Evolutionary conservation across 495 filamentous ascomycete genomes (phyloP).

Genomic region (Aspergillus cristatus): DNA sequence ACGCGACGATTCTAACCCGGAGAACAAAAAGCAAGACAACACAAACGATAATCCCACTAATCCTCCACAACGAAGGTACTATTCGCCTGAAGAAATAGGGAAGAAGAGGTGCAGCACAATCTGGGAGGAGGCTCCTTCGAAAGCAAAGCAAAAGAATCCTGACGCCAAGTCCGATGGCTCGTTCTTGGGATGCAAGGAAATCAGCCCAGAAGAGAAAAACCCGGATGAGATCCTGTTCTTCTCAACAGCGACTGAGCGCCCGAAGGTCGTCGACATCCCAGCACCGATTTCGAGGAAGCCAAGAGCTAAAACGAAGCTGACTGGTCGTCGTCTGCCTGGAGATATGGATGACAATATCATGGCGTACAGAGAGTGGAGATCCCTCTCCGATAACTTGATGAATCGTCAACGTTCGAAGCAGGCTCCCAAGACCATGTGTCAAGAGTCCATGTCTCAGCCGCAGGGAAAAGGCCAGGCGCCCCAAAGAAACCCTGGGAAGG

Average conservation of each 20-base stretch:
- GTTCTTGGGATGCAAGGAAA: conserved; percentile 43
- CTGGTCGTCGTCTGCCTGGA: conserved; percentile 5
- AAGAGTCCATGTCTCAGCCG: conserved; percentile 17
- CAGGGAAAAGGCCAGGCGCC: conserved; percentile 12
- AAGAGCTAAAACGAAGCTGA: conserved; percentile 13
- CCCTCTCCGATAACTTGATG: conserved; percentile 35
- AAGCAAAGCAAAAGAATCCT: conserved; percentile 14
- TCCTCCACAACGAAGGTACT: conserved; percentile 18
- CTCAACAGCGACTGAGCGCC: conserved; percentile 19
- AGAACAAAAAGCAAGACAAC: neutral
- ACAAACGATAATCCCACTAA: neutral
- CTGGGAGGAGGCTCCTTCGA: conserved; percentile 26
- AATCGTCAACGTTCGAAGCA: conserved; percentile 34
- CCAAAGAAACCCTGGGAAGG: conserved; percentile 17
- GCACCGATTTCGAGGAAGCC: conserved; percentile 16
- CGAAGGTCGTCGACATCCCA: conserved; percentile 18
- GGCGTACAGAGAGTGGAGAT: conserved; percentile 23
- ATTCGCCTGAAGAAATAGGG: conserved; percentile 37
- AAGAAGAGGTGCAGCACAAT: conserved; percentile 31
- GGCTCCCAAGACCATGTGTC: conserved; percentile 22
- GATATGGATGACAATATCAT: conserved; percentile 13
- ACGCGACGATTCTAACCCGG: conserved; percentile 15
- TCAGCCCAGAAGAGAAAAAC: conserved; percentile 25
- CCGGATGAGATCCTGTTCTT: conserved; percentile 36
- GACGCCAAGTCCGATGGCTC: conserved; percentile 26